phyloP scores from a whole-genome alignment of 306 rosid species.

The Spatholobus suberectus region DNA sequence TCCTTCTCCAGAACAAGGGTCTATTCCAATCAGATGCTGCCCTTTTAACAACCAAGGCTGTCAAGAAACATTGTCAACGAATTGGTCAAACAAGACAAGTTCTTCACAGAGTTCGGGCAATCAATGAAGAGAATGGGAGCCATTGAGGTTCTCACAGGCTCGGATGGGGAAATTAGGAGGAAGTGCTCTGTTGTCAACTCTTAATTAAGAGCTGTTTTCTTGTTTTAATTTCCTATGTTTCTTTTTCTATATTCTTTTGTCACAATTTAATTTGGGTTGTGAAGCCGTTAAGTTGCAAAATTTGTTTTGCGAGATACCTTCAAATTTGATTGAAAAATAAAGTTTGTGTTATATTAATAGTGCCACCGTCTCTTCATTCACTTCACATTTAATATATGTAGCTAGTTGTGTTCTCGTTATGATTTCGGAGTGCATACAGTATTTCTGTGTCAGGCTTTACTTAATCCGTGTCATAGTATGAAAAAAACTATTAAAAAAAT shows the following conservation, averaged over 20 bases:
- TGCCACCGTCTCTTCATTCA: not conserved
- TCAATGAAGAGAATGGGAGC: slow-evolving; percentile 71
- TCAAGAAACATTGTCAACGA: slow-evolving; percentile 23
- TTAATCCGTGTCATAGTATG: no score
- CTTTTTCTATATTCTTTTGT: not conserved
- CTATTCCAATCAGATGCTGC: slow-evolving; percentile 68
- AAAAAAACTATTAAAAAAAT: no score
- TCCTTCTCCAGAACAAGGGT: slow-evolving; percentile 48
- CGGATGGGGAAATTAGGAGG: slow-evolving; percentile 64
- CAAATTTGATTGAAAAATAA: not conserved
- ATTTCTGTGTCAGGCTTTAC: no score
- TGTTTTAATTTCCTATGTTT: not conserved
- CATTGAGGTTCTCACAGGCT: slow-evolving; percentile 52
- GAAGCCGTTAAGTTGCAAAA: not conserved
- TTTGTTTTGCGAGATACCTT: not conserved
- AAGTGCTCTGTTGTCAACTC: slow-evolving; percentile 64
- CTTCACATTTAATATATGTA: not conserved
- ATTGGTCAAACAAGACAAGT: slow-evolving; percentile 38
- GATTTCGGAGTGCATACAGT: no score
- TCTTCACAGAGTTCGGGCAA: slow-evolving; percentile 46
- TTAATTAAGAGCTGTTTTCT: not conserved
- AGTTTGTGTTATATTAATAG: not conserved
- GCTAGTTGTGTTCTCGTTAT: no score
- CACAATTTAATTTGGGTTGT: not conserved
- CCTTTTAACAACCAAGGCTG: slow-evolving; percentile 43